These are phyloP conservation scores for Colletotrichum sojae DNA, from an alignment of 2,329 filamentous ascomycete species.

Conservation along the genomic window DNA sequence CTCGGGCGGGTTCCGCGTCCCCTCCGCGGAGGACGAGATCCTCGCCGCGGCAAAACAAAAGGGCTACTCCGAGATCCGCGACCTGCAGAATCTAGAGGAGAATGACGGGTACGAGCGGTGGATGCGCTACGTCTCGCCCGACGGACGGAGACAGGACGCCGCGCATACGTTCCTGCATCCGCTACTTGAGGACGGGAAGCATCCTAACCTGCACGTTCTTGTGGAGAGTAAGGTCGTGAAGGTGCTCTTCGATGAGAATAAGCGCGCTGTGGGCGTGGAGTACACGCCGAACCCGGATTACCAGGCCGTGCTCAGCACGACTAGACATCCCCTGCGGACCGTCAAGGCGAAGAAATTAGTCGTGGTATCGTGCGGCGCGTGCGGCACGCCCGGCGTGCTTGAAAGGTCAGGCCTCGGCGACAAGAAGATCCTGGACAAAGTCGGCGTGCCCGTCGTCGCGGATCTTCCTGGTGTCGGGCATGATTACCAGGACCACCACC, in stretches of 20 bases:
- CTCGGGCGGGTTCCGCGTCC: slow-evolving; percentile 58
- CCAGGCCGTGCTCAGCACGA: slow-evolving; percentile 42
- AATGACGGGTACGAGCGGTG: slow-evolving; percentile 50
- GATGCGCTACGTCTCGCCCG: slow-evolving; percentile 49
- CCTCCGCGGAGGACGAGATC: slow-evolving; percentile 57
- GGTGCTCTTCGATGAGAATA: slow-evolving; percentile 62
- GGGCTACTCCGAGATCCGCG: slow-evolving; percentile 63
- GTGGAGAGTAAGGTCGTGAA: slow-evolving; percentile 49
- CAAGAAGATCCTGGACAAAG: slow-evolving; percentile 44
- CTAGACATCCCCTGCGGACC: slow-evolving; percentile 27
- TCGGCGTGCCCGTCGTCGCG: slow-evolving; percentile 42
- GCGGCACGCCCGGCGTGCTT: slow-evolving; percentile 62
- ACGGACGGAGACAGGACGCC: slow-evolving; percentile 54
- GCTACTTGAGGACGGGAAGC: slow-evolving; percentile 45
- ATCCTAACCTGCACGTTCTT: slow-evolving; percentile 50
- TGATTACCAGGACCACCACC: slow-evolving; percentile 65
- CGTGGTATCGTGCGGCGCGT: slow-evolving; percentile 56
- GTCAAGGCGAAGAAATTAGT: slow-evolving; percentile 63
- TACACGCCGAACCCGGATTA: slow-evolving; percentile 60
- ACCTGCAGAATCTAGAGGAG: slow-evolving; percentile 64
- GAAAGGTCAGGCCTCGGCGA: slow-evolving; percentile 67
- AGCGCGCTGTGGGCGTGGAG: slow-evolving; percentile 71
- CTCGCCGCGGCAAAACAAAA: slow-evolving; percentile 59
- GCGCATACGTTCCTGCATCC: slow-evolving; percentile 50
- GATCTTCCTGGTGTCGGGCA: slow-evolving; percentile 45